Percentiles rank a stretch among this genome's conserved stretches.
phyloP scores from a whole-genome alignment of 805 yeast species.

The Teunomyces lycoperdinae region DNA sequence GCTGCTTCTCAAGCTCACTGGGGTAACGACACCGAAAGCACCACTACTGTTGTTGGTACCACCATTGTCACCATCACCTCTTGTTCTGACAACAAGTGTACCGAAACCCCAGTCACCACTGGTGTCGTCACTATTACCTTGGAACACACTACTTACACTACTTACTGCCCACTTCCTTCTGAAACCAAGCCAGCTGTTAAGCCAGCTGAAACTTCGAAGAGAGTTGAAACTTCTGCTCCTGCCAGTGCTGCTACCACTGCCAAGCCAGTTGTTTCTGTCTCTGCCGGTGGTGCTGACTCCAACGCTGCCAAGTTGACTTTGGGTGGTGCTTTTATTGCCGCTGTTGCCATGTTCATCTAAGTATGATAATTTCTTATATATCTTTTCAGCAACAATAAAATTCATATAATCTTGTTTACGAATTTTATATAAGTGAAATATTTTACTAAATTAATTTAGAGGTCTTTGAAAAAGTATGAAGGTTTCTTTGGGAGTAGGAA shows the following conservation, averaged over 20 bases:
- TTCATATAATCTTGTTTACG: neutral
- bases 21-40: conserved; percentile 10
- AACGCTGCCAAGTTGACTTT: conserved; percentile 9
- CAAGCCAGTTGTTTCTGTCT: neutral
- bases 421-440: too few relatives aligned
- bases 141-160: conserved; percentile 29
- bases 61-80: conserved; percentile 32
- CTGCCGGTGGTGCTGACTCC: conserved; percentile 17
- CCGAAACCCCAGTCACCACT: conserved; percentile 23
- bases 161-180: conserved; percentile 30
- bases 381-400: neutral
- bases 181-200: conserved; percentile 3
- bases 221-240: neutral
- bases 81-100: conserved; percentile 30
- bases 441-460: too few relatives aligned
- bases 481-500: too few relatives aligned
- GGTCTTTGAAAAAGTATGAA: too few relatives aligned
- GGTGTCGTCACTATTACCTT: conserved; percentile 37
- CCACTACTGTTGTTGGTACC: conserved; percentile 16
- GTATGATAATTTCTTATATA: neutral
- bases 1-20: conserved; percentile 18
- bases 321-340: conserved; percentile 9
- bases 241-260: conserved; percentile 4
- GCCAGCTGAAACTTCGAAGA: neutral
- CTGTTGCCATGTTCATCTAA: conserved; percentile 11